Base-by-base conservation (phyloP, 1,284 basidiomycete genomes). In the Microbotryum silenes-acaulis region DNA sequence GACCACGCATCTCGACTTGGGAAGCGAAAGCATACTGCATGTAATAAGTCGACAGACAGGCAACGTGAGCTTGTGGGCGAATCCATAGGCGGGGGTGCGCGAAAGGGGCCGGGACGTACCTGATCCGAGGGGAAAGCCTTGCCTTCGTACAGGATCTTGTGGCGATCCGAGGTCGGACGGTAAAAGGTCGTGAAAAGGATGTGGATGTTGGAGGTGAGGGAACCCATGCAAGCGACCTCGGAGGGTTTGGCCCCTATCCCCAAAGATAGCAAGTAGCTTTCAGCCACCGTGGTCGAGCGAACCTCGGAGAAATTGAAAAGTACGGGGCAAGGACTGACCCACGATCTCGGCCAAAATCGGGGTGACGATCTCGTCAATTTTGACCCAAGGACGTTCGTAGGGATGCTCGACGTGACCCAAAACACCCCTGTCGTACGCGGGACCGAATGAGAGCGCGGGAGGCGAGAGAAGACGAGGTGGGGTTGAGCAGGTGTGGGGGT, bases 81-180 rank as follows among this genome's bases (percentile, higher is more conserved):
- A 29, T 42, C 37, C 16, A 42, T 12, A 16, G 14, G 31, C 9
- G 31, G 31, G 25, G n/a, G 46, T 7, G 45, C 21, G 21, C 16
- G 27, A 29, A 44, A 21, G 33, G 20, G 31, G 10, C 5, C 27
- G 8, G 12, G 7, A 77, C 83, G 74, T 67, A 87, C 88, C 78
- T 91, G 88, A 80, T 98, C 94, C 69, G 90, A 94, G 62, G 96
- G 93, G 77, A 98, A 98, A 2, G 93, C 91, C 64, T 83, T 87
- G 49, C 85, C 84, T 79, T 99, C 96, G 76, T 91, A 96, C 61
- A 99, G 80, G 74, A 99, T 93, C 82, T 96, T 97, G 81, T 84
- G 92, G 57, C 91, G 84, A 62, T 80, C 78, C 62, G 81, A 72
- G 9, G 88, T 90, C 3, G 94, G 94, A 59, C 87, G 85, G 78